Percentiles rank a stretch among this genome's conserved stretches.
Conservation (phyloP, 179 eudicot species). For the Sideroxylon spinosum region DNA sequence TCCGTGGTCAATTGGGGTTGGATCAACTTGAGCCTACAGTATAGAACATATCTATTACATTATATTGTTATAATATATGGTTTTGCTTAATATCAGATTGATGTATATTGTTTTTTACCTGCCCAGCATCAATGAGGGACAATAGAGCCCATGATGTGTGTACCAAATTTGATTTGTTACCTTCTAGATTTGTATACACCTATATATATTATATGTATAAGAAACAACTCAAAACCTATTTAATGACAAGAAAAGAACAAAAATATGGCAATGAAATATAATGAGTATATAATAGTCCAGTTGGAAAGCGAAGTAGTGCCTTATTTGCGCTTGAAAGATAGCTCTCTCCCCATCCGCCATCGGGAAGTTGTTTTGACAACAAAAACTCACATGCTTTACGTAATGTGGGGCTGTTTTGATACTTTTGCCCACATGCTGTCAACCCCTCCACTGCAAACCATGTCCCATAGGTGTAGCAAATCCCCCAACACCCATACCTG, state of each 20-base stretch:
- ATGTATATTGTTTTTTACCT: constrained; percentile 12
- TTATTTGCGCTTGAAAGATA: constrained; percentile 65
- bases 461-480: constrained; percentile 78
- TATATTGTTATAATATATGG: not conserved
- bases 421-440: constrained; percentile 50
- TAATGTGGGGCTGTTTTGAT: constrained; percentile 39
- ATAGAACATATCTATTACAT: not conserved
- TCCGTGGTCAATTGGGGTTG: constrained; percentile 43
- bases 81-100: too few species aligned
- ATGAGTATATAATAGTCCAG: too few species aligned
- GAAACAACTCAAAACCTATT: too few species aligned
- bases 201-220: not conserved
- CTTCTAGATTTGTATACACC: constrained; percentile 49
- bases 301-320: constrained; percentile 26
- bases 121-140: constrained; percentile 56
- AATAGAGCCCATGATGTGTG: constrained; percentile 60
- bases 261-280: too few species aligned
- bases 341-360: constrained; percentile 97
- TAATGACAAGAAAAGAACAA: too few species aligned
- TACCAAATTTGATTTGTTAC: constrained; percentile 50
- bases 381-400: constrained; percentile 68
- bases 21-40: constrained; percentile 40
- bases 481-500: constrained; percentile 87
- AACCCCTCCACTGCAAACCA: constrained; percentile 73
- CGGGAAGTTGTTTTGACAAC: constrained; percentile 66